Base-by-base conservation (phyloP, 257 asterid genomes). In the Haberlea rhodopensis region DNA sequence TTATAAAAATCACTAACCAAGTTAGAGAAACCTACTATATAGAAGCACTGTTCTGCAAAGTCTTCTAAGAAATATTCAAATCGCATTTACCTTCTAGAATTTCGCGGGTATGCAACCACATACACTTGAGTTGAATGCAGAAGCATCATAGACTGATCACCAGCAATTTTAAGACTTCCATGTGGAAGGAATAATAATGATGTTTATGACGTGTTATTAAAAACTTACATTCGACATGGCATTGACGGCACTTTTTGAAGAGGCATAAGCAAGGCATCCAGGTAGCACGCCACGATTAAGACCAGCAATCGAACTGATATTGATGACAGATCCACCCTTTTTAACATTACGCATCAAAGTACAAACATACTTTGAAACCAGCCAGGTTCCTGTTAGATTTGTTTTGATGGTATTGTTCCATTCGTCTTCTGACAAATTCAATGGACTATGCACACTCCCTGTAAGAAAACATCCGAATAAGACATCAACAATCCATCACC, bases 261-360 rank as follows among this genome's bases (percentile, higher is more conserved):
- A 73, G 51, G 73, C 77, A 58, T 88, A 85, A 52, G 78, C 85
- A 48, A 83, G 81, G 16, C 72, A 67, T 5, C 96, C 96, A 0
- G 82, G 87, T 11, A 78, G 55, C 0, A 68, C 75, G 1, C 85
- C 87, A 9, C 94, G 87, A 3, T 83, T 63, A 20, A 83, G 81
- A 31, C 89, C 94, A 3, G 76, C 53, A 49, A 80, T 75, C 9
- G 96, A 88, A n/a, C 94, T 79, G 48, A 88, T 68, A n/a, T 83
- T 87, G 37, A 87, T 68, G 26, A 85, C 70, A 28, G 85, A 78
- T 6, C 96, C 90, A 8, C 87, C 87, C 6, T 3, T 52, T 3
- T 75, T 65, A 10, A 76, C 66, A 45, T 73, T 74, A 0, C 82
- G 75, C 90, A 83, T 80, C 20, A 6, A 76, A 26, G 4, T 37